Percentiles rank a stretch among this genome's conserved stretches.
These are phyloP conservation scores for Ilyonectria mors-panacis DNA, from an alignment of 2,329 filamentous ascomycete genomes.

Conservation along the genomic window DNA sequence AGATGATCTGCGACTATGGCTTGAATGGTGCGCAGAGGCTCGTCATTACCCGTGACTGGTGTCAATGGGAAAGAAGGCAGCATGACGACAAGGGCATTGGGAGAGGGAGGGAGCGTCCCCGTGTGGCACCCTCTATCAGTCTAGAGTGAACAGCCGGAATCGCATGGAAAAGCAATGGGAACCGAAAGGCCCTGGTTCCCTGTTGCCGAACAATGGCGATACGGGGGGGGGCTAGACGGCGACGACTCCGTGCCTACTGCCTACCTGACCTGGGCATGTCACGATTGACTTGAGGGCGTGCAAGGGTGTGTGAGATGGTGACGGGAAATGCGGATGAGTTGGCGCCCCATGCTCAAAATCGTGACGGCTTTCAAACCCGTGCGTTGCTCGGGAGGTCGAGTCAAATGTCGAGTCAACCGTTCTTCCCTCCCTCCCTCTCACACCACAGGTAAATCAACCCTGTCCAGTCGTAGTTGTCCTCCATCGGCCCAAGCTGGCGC, in stretches of 20 bases:
- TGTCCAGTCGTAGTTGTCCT: conserved; percentile 13
- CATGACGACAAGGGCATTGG: conserved; percentile 36
- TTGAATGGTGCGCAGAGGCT: conserved; percentile 34
- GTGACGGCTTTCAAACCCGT: conserved; percentile 32
- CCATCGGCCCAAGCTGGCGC: conserved; percentile 1
- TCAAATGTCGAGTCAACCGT: conserved; percentile 6
- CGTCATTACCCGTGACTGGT: conserved; percentile 35
- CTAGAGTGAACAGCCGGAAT: conserved; percentile 22
- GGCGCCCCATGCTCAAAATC: conserved; percentile 41
- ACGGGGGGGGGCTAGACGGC: conserved; percentile 27
- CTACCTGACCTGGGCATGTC: conserved; percentile 25
- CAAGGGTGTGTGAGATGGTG: conserved; percentile 44
- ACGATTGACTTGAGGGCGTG: conserved; percentile 46
- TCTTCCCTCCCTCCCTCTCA: conserved; percentile 21
- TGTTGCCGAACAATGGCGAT: conserved; percentile 30
- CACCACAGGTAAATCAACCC: conserved; percentile 16
- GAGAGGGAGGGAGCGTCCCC: conserved; percentile 27
- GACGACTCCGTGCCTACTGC: conserved; percentile 30
- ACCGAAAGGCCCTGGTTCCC: conserved; percentile 24
- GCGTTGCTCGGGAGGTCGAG: conserved; percentile 21
- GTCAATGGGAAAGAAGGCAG: conserved; percentile 29
- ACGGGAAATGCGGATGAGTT: conserved; percentile 50
- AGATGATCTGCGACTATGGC: conserved; percentile 39
- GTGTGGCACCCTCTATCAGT: conserved; percentile 22
- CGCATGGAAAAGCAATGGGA: conserved; percentile 21